A percentile compares a stretch with the other conserved stretches of the same genome.
Evolutionary conservation across 78 protist genomes (phyloP).

Genomic region (Fonticula alba): DNA sequence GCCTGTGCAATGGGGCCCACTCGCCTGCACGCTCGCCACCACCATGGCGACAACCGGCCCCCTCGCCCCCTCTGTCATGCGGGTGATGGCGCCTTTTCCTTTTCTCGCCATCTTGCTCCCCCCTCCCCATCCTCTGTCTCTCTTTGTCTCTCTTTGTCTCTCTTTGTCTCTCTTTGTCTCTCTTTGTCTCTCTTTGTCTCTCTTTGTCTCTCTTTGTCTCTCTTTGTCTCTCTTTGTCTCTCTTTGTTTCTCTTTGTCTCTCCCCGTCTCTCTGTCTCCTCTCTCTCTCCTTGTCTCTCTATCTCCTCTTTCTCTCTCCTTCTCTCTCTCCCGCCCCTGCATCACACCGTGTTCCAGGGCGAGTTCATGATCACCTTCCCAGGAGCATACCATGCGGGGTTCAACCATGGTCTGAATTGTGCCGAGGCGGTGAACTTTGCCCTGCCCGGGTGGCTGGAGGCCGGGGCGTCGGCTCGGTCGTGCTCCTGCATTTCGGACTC

Average conservation of each 20-base stretch:
- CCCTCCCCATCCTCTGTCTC: too few relatives aligned
- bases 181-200: too few relatives aligned
- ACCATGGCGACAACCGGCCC: too few relatives aligned
- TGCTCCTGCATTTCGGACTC: conserved; percentile 7
- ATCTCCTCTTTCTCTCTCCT: neutral
- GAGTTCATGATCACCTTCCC: conserved; percentile 47
- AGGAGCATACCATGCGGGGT: conserved; percentile 36
- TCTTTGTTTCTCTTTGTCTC: neutral
- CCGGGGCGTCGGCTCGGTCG: neutral
- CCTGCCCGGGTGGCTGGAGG: conserved; percentile 1
- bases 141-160: too few relatives aligned
- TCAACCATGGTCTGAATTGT: conserved; percentile 22
- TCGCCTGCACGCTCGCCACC: too few relatives aligned
- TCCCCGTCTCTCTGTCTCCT: neutral
- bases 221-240: too few relatives aligned
- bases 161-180: too few relatives aligned
- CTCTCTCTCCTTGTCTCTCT: neutral
- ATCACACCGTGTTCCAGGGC: conserved; percentile 2
- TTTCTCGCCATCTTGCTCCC: too few relatives aligned
- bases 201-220: too few relatives aligned
- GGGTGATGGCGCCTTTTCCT: too few relatives aligned
- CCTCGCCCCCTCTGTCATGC: too few relatives aligned
- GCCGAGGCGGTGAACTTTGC: conserved; percentile 26
- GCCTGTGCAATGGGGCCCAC: too few relatives aligned
- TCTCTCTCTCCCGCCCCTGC: neutral